Evolutionary conservation across 306 rosid species (phyloP).

Genomic region (Begonia fuchsioides): DNA sequence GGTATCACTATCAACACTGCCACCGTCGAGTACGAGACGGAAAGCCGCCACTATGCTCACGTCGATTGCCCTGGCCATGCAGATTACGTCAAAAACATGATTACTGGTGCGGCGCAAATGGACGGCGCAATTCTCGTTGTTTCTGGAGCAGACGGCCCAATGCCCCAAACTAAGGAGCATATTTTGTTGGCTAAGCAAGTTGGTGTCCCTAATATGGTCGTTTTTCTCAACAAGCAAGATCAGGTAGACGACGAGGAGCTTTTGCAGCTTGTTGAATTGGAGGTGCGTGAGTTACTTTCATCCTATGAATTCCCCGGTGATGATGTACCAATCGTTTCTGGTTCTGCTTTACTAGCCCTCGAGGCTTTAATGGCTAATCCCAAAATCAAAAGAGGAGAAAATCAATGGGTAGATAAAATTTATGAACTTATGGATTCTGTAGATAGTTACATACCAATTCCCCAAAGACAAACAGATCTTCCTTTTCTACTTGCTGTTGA

Average conservation of each 20-base stretch:
- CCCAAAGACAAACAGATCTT: slow-evolving; percentile 50
- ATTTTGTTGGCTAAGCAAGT: slow-evolving; percentile 64
- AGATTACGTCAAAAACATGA: too few relatives aligned
- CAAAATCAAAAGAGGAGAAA: slow-evolving; percentile 39
- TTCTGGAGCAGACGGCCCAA: slow-evolving; percentile 2
- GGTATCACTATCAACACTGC: slow-evolving; percentile 18
- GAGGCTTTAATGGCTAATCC: slow-evolving; percentile 64
- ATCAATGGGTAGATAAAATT: slow-evolving; percentile 63
- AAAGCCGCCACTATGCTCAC: slow-evolving; percentile 37
- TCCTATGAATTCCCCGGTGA: slow-evolving; percentile 55
- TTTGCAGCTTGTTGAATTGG: slow-evolving; percentile 56
- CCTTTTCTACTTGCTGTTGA: slow-evolving; percentile 62
- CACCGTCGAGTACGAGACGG: slow-evolving; percentile 77
- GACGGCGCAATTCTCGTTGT: too few relatives aligned
- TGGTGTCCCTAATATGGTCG: slow-evolving; percentile 70
- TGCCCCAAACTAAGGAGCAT: slow-evolving; percentile 54
- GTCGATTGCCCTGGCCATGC: too few relatives aligned
- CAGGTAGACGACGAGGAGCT: slow-evolving; percentile 81
- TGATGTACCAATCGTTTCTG: slow-evolving; percentile 52
- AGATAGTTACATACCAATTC: slow-evolving; percentile 58
- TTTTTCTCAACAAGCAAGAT: slow-evolving; percentile 63
- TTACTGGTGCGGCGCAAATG: too few relatives aligned
- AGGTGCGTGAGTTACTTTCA: slow-evolving; percentile 35
- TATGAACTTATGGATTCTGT: slow-evolving; percentile 65
- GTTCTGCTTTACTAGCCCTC: slow-evolving; percentile 54